Percentiles rank a stretch among this genome's conserved stretches.
These are phyloP conservation scores for Suillus hirtellus DNA, from an alignment of 768 basidiomycete genomes.

Conservation along the genomic window DNA sequence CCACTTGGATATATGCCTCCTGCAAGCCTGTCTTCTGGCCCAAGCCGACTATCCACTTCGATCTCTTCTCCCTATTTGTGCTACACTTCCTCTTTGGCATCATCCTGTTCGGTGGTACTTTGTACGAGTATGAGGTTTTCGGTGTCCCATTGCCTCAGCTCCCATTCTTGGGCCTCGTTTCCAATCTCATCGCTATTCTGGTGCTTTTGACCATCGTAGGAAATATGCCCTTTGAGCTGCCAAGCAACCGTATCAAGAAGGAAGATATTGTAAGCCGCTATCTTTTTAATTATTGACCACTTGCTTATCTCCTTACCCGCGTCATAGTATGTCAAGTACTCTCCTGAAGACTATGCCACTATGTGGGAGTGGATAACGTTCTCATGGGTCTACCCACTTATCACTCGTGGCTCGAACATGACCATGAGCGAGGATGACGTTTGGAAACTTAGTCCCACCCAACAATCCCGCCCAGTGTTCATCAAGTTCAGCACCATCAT, in stretches of 20 bases:
- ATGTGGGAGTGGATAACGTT: constrained; percentile 75
- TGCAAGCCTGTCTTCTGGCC: constrained; percentile 55
- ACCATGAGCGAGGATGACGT: constrained; percentile 73
- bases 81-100: constrained; percentile 46
- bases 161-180: constrained; percentile 26
- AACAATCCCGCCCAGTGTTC: constrained; percentile 68
- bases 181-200: constrained; percentile 47
- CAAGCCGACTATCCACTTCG: constrained; percentile 58
- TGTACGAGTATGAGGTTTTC: constrained; percentile 51
- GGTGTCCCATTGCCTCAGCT: constrained; percentile 42
- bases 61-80: constrained; percentile 60
- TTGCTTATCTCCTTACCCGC: constrained; percentile 6
- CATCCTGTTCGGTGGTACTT: constrained; percentile 51
- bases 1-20: constrained; percentile 68
- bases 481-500: constrained; percentile 39
- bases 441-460: constrained; percentile 67
- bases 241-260: constrained; percentile 49
- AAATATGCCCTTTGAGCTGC: constrained; percentile 67
- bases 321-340: constrained; percentile 28
- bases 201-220: constrained; percentile 49
- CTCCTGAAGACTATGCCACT: constrained; percentile 74
- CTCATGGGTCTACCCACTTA: constrained; percentile 67
- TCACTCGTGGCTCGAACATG: constrained; percentile 46
- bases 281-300: not conserved
- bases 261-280: constrained; percentile 59